Conservation (phyloP, 1,139 yeast genomes). For the Nakaseomyces kungkrabaensis region DNA sequence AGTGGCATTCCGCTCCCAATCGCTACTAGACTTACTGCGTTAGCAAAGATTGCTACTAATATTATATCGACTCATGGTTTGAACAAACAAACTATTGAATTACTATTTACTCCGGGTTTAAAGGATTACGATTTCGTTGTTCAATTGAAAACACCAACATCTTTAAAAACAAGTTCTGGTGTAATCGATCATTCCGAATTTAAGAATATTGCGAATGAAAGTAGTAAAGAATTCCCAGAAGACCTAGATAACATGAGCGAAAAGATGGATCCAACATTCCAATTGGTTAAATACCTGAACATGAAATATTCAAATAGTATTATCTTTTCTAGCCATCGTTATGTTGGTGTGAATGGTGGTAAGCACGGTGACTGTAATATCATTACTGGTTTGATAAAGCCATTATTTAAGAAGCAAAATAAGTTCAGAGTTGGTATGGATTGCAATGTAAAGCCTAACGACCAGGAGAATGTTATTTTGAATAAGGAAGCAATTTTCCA, state of each 20-base stretch:
- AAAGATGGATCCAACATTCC: conserved; percentile 48
- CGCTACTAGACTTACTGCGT: conserved; percentile 78
- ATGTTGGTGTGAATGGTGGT: conserved; percentile 42
- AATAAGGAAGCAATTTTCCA: conserved; percentile 67
- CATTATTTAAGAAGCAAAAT: conserved; percentile 42
- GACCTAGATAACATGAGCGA: conserved; percentile 26
- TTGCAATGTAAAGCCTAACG: conserved; percentile 59
- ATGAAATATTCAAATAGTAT: conserved; percentile 44
- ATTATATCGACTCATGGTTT: conserved; percentile 41
- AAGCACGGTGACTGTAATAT: conserved; percentile 36
- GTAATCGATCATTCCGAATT: conserved; percentile 44
- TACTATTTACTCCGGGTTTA: conserved; percentile 70
- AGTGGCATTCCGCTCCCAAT: conserved; percentile 62
- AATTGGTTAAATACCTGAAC: conserved; percentile 45
- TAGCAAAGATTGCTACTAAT: conserved; percentile 65
- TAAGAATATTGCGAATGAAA: conserved; percentile 47
- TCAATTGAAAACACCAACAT: conserved; percentile 40
- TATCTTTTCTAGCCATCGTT: conserved; percentile 51
- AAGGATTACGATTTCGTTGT: conserved; percentile 77
- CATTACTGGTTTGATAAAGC: conserved; percentile 74
- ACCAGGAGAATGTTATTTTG: conserved; percentile 45
- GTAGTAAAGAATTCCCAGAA: conserved; percentile 26
- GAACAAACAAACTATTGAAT: conserved; percentile 38
- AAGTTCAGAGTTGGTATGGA: conserved; percentile 77
- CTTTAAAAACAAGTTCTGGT: conserved; percentile 43